Percentiles rank a stretch among this genome's conserved stretches.
Conservation (phyloP, 371 early-diverging fungal genomes). For the Lichtheimia ornata region DNA sequence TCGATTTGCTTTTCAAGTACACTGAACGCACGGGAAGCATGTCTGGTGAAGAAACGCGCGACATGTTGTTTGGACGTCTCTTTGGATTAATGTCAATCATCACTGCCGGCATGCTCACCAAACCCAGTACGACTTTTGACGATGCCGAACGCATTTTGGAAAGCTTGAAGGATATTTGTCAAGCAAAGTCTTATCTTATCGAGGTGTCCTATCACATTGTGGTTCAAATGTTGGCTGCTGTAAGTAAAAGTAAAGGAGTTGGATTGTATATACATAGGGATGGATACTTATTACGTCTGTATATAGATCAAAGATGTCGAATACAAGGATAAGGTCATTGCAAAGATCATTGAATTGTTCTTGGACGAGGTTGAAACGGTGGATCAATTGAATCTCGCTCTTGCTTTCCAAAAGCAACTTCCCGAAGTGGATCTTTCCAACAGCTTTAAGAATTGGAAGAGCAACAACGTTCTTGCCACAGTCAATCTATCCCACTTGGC, state of each 20-base stretch:
- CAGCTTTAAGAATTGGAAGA: constrained; percentile 53
- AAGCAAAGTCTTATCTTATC: constrained; percentile 74
- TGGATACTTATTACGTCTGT: not conserved
- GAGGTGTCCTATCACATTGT: constrained; percentile 78
- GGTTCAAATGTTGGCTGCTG: constrained; percentile 58
- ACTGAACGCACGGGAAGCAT: constrained; percentile 61
- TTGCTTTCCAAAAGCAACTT: constrained; percentile 51
- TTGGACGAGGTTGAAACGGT: constrained; percentile 62
- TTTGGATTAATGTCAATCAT: constrained; percentile 86
- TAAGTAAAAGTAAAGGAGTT: constrained; percentile 41
- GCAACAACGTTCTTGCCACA: constrained; percentile 49
- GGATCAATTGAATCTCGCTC: constrained; percentile 73
- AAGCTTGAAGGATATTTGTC: constrained; percentile 65
- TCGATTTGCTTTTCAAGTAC: constrained; percentile 69
- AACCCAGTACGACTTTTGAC: constrained; percentile 55
- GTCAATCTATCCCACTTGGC: constrained; percentile 60
- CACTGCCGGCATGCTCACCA: constrained; percentile 77
- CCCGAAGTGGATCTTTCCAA: constrained; percentile 41
- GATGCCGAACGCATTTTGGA: constrained; percentile 70
- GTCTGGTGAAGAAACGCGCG: constrained; percentile 82
- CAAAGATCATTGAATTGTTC: constrained; percentile 52
- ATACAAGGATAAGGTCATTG: constrained; percentile 37
- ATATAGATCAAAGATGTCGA: constrained; percentile 28
- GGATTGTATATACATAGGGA: not conserved
- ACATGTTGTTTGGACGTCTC: constrained; percentile 87